Evolutionary conservation across 2,329 filamentous ascomycete genomes (phyloP), one percentile per base, ranked within the genome.

Genomic region (Zelopaecilomyces penicillatus): DNA sequence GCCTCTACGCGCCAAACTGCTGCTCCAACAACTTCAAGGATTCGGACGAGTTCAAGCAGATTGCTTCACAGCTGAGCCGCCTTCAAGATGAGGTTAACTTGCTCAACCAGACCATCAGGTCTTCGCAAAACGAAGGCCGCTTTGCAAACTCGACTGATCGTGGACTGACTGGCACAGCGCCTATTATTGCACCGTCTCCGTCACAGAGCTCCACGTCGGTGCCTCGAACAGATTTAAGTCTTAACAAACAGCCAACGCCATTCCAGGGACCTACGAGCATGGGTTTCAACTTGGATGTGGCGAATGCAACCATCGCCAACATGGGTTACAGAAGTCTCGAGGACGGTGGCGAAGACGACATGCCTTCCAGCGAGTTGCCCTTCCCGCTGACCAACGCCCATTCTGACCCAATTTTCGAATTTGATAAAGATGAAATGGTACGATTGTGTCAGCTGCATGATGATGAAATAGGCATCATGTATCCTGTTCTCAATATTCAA

Each of bases 401-500:
- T 30, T 49, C 37, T 73, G 91, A 96, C 58, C 88, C 89, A 0
- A 76, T 97, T 29, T 90, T 88, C 79, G 74, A 81, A 6, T 77
- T 94, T 40, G 77, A 78, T 43, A 82, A 83, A 56, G 80, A 89
- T 32, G 89, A 96, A 58, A 87, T 93, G 56, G 63, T 91, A 19
- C 79, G 87, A 1, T 67, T 96, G 10, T 87, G 87, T 52, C 74
- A 78, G 10, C 70, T 94, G 0, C 91, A 93, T 58, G 86, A 95
- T 53, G 89, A 96, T 55, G 90, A 96, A 60, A 83, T 94, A 56
- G 87, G 87, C 37, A 78, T 91, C 56, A 94, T 95, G 87, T 95
- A 95, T 61, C 91, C 91, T 0, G 78, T 95, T 4, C 64, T 95
- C 39, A 78, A 87, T 53, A 84, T 95, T 32, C 78, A 85, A 36